Percentiles rank a stretch among this genome's conserved stretches.
Conservation (phyloP, 768 basidiomycete species). For the Tylopilus vinaceipallidus region DNA sequence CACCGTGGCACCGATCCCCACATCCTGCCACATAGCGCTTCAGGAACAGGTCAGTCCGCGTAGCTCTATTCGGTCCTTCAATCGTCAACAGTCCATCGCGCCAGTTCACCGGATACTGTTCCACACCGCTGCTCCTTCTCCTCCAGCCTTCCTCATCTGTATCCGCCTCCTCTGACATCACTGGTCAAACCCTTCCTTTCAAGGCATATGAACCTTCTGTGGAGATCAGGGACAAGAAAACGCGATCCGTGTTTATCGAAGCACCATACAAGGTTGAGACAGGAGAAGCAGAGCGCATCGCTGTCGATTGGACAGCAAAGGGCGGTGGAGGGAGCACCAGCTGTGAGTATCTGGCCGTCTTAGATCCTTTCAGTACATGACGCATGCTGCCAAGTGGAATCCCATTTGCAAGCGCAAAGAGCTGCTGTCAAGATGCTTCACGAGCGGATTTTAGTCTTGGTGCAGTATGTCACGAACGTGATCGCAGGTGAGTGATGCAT, state of each 20-base stretch:
- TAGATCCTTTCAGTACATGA: background rate
- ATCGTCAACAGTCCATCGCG: background rate
- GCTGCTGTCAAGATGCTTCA: slow-evolving; percentile 97
- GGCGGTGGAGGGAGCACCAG: slow-evolving; percentile 82
- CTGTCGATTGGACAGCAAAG: slow-evolving; percentile 92
- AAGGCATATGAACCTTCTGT: slow-evolving; percentile 92
- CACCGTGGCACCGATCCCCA: slow-evolving; percentile 75
- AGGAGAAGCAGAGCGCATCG: slow-evolving; percentile 97
- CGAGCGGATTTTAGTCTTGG: slow-evolving; percentile 81
- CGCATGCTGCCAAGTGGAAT: slow-evolving; percentile 61
- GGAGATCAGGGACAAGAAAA: slow-evolving; percentile 76
- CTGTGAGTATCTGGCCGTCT: slow-evolving; percentile 46
- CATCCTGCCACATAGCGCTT: slow-evolving; percentile 70
- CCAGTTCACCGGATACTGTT: slow-evolving; percentile 82
- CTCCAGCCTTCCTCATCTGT: slow-evolving; percentile 55
- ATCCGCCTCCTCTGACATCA: slow-evolving; percentile 47
- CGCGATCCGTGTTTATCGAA: slow-evolving; percentile 79
- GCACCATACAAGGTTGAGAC: slow-evolving; percentile 90
- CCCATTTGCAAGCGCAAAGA: slow-evolving; percentile 86
- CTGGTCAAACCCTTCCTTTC: slow-evolving; percentile 79
- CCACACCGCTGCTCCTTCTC: slow-evolving; percentile 85
- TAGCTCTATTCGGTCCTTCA: background rate
- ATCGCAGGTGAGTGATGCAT: slow-evolving; percentile 56
- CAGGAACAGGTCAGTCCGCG: slow-evolving; percentile 70
- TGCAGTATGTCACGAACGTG: slow-evolving; percentile 81